These are phyloP conservation scores for Collybiopsis luxurians DNA, from an alignment of 768 basidiomycete genomes.

Conservation along the genomic window DNA sequence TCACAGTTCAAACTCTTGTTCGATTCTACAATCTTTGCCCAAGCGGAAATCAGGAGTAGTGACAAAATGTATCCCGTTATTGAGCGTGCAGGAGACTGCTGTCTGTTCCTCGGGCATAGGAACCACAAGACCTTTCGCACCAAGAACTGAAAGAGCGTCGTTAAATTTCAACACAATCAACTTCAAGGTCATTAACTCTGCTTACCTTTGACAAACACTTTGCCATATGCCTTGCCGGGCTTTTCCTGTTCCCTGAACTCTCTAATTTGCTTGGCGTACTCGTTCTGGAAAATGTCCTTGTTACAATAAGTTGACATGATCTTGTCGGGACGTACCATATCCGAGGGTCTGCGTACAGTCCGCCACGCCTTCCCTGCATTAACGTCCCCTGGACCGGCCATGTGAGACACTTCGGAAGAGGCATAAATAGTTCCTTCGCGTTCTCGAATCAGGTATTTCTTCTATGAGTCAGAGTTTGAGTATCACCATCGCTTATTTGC, in stretches of 20 bases:
- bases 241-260: conserved; percentile 78
- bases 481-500: not conserved
- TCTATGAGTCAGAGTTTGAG: conserved; percentile 15
- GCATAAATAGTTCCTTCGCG: conserved; percentile 78
- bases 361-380: conserved; percentile 85
- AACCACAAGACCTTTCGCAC: conserved; percentile 68
- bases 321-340: conserved; percentile 70
- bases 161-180: conserved; percentile 9
- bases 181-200: conserved; percentile 3
- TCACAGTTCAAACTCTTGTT: conserved; percentile 90
- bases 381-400: conserved; percentile 75
- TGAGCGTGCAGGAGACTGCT: conserved; percentile 79
- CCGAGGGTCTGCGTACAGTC: conserved; percentile 83
- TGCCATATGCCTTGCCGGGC: conserved; percentile 79
- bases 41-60: conserved; percentile 81
- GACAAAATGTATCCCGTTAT: conserved; percentile 96
- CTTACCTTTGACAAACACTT: conserved; percentile 91
- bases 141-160: conserved; percentile 54
- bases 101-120: conserved; percentile 80
- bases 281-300: conserved; percentile 62
- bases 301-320: conserved; percentile 5
- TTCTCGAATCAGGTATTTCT: conserved; percentile 84
- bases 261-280: conserved; percentile 88
- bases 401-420: conserved; percentile 71
- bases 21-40: conserved; percentile 57